Evolutionary conservation across 495 filamentous ascomycete species (phyloP), one percentile per base, ranked within the genome.

Genomic region (Penicillium fimorum): DNA sequence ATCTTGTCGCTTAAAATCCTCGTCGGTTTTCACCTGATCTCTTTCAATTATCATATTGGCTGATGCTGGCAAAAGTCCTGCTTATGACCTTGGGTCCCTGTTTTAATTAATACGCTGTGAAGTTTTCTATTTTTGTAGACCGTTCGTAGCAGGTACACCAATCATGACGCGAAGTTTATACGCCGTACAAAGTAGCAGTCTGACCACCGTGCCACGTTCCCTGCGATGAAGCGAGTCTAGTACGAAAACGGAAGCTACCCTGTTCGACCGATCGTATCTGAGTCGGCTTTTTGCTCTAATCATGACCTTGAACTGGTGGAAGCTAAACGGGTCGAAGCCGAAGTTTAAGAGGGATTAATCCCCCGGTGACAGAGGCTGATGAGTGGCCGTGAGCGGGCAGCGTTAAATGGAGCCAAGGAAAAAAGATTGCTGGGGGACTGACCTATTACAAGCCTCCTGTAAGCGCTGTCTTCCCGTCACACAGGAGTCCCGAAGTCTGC

Each of bases 381-480:
- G 45, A 62, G 38, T 59, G 58, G 55, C 10, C 4, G 47, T 49
- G 47, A 37, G 10, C 37, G 30, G 38, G 20, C 25, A 24, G 55
- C 43, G 62, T 32, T 44, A 58, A 56, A 18, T 58, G 52, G 64
- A 56, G 58, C 57, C 46, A 61, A 46, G 27, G 32, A 33, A 45
- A 46, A 20, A 53, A 53, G 20, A 48, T 61, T 58, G 38, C 49
- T 48, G 32, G 24, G 41, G 6, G 30, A 29, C 9, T 8, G 47
- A 50, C 72, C 72, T 69, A 73, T 73, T 22, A 60, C 24, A 58
- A 8, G 12, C 47, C 49, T 57, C 63, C 66, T 75, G 67, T 67
- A 75, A 70, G 70, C 72, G 71, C 71, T 58, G 43, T 50, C 49
- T 52, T 61, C 52, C 65, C 63, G 53, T 70, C 72, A 68, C 60